Evolutionary conservation across 2,329 filamentous ascomycete species (phyloP), one percentile per base, ranked within the genome.

Genomic region (Passalora sequoiae): DNA sequence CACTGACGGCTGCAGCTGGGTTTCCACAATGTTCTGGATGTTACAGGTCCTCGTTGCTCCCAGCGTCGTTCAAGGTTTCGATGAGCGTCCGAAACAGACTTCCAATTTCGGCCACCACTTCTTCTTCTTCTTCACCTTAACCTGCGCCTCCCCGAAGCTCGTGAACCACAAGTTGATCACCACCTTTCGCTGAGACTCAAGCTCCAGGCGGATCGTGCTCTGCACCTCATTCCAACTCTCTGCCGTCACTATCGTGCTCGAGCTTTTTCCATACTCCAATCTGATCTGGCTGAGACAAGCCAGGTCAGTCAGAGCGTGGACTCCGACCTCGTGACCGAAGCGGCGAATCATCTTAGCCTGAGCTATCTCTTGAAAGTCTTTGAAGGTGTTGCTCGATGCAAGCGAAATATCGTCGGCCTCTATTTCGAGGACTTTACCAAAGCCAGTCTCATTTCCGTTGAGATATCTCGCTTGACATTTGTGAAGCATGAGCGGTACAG

Each of bases 91-190:
- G n/a, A n/a, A n/a, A n/a, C n/a, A n/a, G n/a, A n/a, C n/a, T n/a
- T n/a, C n/a, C n/a, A n/a, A n/a, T n/a, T n/a, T n/a, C n/a, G n/a
- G 19, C 19, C 33, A 36, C 33, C 33, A 36, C 33, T 24, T 24
- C 7, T 20, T 36, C 33, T 24, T 20, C 33, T 24, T 20, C 7
- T 20, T 36, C 33, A n/a, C 33, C 33, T 24, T 20, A 17, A 7
- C 20, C 20, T 21, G 16, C 19, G 20, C 15, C 33, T 36, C 33
- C 2, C 15, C 33, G 13, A 36, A 36, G 8, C 33, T 36, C 13
- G 33, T 17, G 19, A 35, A 20, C 31, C 31, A 35, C 13, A 35
- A 20, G 21, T 35, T 35, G 13, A 35, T 7, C 16, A 35, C 15
- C 4, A 35, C 9, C 31, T 21, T 17, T 9, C 31, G 31, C 16